Evolutionary conservation across 2,329 filamentous ascomycete species (phyloP), one percentile per base, ranked within the genome.

Genomic region (Colletotrichum spinosum): DNA sequence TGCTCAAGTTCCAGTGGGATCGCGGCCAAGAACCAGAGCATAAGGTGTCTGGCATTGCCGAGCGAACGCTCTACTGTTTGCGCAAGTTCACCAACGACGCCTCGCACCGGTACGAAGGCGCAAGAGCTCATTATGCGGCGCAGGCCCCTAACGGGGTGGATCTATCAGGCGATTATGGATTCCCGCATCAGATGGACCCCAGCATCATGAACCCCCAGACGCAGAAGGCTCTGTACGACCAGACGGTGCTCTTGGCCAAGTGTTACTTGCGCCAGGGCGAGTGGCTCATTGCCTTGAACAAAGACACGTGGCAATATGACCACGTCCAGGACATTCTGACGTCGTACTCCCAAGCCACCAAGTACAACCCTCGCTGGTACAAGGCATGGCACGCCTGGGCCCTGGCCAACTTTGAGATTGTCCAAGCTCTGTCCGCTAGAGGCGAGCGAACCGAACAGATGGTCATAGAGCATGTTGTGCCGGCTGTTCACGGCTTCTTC

Each of bases 351-450:
- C 91, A 94, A 65, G 97, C 97, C 1, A 99, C 96, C 2, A 90
- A 93, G 65, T 97, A 97, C 79, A 97, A 99, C 75, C 91, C 93
- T 39, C 90, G 91, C 67, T 99, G 95, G 88, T 99, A 99, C 82
- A 99, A 99, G 80, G 96, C 97, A 8, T 99, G 96, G 96, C 96
- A 99, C 78, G 92, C 96, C 0, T 99, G 96, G 95, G 97, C 96
- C 10, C 80, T 99, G 68, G 95, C 96, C 58, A 99, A 99, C 78
- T 99, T 99, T 73, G 95, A 99, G 79, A 96, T 99, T 62, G 94
- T 98, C 42, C 97, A 96, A 71, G 89, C 91, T 0, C 82, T 96
- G 62, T 88, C 90, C 8, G 85, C 90, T 25, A 86, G 89, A 61
- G 75, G 73, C 70, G 65, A 68, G 79, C 48, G 69, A 3, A 68